Conservation (phyloP, 176 grass and related monocot species). For the Poa annua region DNA sequence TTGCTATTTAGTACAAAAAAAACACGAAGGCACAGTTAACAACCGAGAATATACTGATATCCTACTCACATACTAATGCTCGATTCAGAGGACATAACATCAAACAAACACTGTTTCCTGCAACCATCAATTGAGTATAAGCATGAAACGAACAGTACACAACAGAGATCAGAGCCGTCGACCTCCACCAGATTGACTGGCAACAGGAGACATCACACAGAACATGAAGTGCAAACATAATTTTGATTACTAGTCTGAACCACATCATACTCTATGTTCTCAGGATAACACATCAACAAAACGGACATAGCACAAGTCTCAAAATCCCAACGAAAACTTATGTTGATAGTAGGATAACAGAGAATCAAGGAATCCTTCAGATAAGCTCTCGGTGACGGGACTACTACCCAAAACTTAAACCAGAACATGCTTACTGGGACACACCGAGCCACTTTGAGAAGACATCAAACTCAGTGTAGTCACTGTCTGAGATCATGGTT, state of each 20-base stretch:
- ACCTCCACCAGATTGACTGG: not conserved
- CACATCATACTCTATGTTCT: constrained; percentile 39
- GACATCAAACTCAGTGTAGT: constrained; percentile 74
- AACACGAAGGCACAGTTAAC: no score
- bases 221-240: not conserved
- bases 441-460: constrained; percentile 90
- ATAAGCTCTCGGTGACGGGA: not conserved
- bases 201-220: not conserved
- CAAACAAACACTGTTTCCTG: no score
- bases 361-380: not conserved
- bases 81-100: no score
- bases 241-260: constrained; percentile 14
- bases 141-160: no score
- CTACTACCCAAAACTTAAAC: constrained; percentile 50
- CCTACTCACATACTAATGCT: no score
- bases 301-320: constrained; percentile 12
- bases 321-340: constrained; percentile 20
- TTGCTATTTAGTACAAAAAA: no score
- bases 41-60: no score
- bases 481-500: constrained; percentile 79
- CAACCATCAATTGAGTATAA: no score
- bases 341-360: constrained; percentile 22
- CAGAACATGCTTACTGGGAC: constrained; percentile 45
- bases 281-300: constrained; percentile 21
- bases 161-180: not conserved